Conservation (phyloP, 108 stramenopile species). For the Nitzschia sp. region DNA sequence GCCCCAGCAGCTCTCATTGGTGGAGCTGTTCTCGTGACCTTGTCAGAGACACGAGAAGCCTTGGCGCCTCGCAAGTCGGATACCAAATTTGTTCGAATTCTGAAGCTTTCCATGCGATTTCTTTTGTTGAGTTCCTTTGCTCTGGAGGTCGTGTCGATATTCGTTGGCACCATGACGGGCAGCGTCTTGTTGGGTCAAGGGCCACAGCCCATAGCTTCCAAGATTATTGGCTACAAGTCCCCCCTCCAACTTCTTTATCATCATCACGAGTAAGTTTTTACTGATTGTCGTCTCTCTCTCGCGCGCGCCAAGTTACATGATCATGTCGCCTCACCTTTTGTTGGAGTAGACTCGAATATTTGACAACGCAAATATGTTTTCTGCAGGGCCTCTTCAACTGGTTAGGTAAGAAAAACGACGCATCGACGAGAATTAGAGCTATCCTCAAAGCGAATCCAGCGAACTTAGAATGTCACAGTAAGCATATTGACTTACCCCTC, state of each 20-base stretch:
- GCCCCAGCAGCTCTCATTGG: conserved; percentile 60
- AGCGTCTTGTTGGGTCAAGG: conserved; percentile 45
- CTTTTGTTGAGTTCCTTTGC: conserved; percentile 48
- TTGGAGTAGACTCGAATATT: conserved; percentile 39
- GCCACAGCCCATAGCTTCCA: conserved; percentile 19
- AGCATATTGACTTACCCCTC: too few species aligned
- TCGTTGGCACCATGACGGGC: conserved; percentile 57
- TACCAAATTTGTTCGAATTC: conserved; percentile 24
- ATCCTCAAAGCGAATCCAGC: too few species aligned
- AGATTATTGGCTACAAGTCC: conserved; percentile 25
- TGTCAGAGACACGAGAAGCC: conserved; percentile 37
- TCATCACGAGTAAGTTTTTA: conserved; percentile 40
- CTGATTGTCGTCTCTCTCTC: not conserved
- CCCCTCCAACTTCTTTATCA: conserved; percentile 33
- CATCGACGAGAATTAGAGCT: too few species aligned
- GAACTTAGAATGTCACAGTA: too few species aligned
- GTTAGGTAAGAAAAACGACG: too few species aligned
- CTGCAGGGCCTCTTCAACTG: conserved; percentile 59
- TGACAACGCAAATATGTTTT: conserved; percentile 50
- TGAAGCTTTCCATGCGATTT: conserved; percentile 41
- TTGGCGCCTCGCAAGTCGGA: conserved; percentile 21
- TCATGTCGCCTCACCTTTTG: not conserved
- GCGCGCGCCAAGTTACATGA: too few species aligned
- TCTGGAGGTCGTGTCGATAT: conserved; percentile 48
- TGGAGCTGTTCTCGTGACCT: conserved; percentile 53